These are phyloP conservation scores for Colletotrichum spaethianum DNA, from an alignment of 2,329 filamentous ascomycete species.

Conservation along the genomic window DNA sequence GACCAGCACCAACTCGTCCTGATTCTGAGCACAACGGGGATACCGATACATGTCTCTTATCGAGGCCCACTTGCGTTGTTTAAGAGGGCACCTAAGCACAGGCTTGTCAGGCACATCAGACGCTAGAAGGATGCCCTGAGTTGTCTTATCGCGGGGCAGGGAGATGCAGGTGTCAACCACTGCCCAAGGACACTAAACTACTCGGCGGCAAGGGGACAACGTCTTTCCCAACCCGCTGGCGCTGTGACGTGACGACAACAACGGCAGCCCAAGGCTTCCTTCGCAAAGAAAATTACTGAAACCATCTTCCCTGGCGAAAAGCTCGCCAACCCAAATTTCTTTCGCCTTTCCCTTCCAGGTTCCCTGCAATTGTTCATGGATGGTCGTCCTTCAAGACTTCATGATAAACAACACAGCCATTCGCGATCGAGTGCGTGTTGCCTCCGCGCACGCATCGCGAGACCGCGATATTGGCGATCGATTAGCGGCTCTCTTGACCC, in stretches of 20 bases:
- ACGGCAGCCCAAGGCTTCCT: constrained; percentile 17
- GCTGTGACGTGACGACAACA: constrained; percentile 26
- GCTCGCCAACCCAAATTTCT: constrained; percentile 5
- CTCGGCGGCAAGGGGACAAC: constrained; percentile 5
- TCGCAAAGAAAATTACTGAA: constrained; percentile 13
- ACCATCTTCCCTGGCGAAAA: constrained; percentile 24
- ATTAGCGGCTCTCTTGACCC: not conserved
- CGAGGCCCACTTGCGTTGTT: constrained; percentile 14
- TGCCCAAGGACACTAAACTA: not conserved
- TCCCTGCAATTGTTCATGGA: constrained; percentile 31
- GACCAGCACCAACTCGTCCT: not conserved
- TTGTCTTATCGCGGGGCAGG: not conserved
- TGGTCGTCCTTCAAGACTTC: too few species aligned
- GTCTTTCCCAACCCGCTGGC: constrained; percentile 21
- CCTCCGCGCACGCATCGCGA: not conserved
- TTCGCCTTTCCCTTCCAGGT: not conserved
- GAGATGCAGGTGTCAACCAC: not conserved
- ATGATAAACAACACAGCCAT: constrained; percentile 27
- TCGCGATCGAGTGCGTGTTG: constrained; percentile 4
- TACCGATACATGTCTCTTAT: constrained; percentile 31
- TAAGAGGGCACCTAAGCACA: constrained; percentile 15
- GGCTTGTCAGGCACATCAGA: not conserved
- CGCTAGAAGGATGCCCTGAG: constrained; percentile 14
- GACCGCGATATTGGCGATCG: not conserved
- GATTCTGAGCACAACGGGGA: constrained; percentile 5